These are phyloP conservation scores for Penicillium flavigenum DNA, from an alignment of 495 filamentous ascomycete genomes.

Conservation along the genomic window DNA sequence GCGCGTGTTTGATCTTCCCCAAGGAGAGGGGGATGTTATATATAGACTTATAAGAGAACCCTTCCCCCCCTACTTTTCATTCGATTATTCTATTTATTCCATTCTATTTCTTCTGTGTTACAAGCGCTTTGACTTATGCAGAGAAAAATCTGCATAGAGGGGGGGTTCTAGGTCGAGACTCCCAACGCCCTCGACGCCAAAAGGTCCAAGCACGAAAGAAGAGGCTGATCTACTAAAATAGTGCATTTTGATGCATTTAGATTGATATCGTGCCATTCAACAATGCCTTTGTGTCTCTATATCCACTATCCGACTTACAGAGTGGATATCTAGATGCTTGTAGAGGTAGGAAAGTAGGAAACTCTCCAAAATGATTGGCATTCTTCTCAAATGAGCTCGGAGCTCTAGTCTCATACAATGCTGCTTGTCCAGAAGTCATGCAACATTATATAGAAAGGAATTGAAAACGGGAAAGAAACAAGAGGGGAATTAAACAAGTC, in stretches of 20 bases:
- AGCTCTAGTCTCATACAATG: conserved; percentile 1
- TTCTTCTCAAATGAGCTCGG: conserved; percentile 2
- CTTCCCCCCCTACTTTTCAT: no score
- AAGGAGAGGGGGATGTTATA: conserved; percentile 16
- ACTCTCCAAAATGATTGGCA: conserved; percentile 8
- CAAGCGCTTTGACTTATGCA: conserved; percentile 7
- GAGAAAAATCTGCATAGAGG: conserved; percentile 11
- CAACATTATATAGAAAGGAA: conserved; percentile 11
- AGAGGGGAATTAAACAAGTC: conserved; percentile 24
- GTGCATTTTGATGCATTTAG: background rate
- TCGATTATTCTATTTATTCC: background rate
- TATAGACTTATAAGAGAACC: conserved; percentile 10
- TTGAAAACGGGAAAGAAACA: conserved; percentile 17
- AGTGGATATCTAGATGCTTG: background rate
- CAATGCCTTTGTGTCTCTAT: conserved; percentile 10
- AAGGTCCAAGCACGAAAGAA: conserved; percentile 12
- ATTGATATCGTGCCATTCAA: background rate
- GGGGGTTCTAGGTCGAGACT: conserved; percentile 14
- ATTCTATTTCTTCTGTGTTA: background rate
- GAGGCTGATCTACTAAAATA: conserved; percentile 3
- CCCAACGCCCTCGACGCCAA: conserved; percentile 10
- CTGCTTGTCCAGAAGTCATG: conserved; percentile 1
- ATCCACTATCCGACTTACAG: background rate
- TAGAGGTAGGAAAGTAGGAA: background rate
- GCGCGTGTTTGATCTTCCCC: conserved; percentile 28